A percentile compares a stretch with the other conserved stretches of the same genome.
Evolutionary conservation across 208 protist species (phyloP).

Genomic region (Trypanosomatidae sp.): DNA sequence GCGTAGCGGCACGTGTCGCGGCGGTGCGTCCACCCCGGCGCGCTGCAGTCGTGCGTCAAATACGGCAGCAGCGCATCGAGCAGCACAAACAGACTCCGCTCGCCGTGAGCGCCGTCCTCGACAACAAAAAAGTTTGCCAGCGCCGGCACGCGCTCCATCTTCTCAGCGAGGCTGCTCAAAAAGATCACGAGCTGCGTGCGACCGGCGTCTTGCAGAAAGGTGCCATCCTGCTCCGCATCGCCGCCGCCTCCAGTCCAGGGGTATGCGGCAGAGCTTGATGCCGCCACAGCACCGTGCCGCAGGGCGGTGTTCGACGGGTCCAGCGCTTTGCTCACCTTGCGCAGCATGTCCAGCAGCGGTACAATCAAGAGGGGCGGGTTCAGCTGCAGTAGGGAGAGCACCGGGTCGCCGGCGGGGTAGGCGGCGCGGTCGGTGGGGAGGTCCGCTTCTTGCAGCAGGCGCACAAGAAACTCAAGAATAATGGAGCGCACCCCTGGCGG

Average conservation of each 20-base stretch:
- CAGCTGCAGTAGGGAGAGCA: constrained; percentile 61
- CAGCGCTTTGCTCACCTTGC: constrained; percentile 41
- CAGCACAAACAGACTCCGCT: constrained; percentile 27
- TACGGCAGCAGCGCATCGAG: constrained; percentile 54
- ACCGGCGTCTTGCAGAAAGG: constrained; percentile 25
- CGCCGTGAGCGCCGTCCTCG: constrained; percentile 13
- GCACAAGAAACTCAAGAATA: constrained; percentile 61
- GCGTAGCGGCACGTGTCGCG: constrained; percentile 57
- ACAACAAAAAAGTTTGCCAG: constrained; percentile 56
- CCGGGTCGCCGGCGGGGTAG: constrained; percentile 24
- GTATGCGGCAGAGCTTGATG: constrained; percentile 2
- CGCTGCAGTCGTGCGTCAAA: constrained; percentile 45
- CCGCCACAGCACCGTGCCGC: neutral
- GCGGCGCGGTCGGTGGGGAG: constrained; percentile 34
- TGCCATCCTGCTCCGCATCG: constrained; percentile 6
- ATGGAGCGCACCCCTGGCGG: constrained; percentile 47
- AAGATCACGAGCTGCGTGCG: constrained; percentile 53
- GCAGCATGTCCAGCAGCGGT: constrained; percentile 67
- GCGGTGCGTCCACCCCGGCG: constrained; percentile 40
- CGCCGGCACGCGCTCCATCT: constrained; percentile 60
- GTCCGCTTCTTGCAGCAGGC: constrained; percentile 58
- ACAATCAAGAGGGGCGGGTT: constrained; percentile 44
- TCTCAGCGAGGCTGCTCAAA: constrained; percentile 57
- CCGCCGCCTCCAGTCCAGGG: neutral
- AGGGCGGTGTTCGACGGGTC: constrained; percentile 18